Base-by-base conservation (phyloP, 306 rosid genomes). In the Hippophae gyantsensis region DNA sequence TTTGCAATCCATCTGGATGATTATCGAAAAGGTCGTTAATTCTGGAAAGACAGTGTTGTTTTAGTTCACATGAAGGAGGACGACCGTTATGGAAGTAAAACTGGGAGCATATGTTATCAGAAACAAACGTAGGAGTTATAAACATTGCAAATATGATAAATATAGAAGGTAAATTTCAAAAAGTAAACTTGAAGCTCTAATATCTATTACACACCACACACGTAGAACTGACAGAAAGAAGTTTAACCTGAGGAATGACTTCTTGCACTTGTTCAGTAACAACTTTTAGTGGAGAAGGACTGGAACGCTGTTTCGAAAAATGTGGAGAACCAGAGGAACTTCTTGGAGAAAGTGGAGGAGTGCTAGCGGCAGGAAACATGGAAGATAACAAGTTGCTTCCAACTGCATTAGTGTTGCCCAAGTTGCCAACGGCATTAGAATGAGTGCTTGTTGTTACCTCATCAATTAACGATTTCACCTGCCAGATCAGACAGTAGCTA, bases 311-410 rank as follows among this genome's bases (percentile, higher is more conserved):
- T 71, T 83, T 86, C 13, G 59, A 58, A 12, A 74, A 66, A 9
- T 87, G 88, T 12, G 95, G 95, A 26, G 95, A 86, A 55, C 90
- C 82, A 75, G 86, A 73, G 49, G 90, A 81, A 62, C 95, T 86
- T 78, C 88, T 85, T 0, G 95, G 95, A 43, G 95, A 86, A 66
- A 86, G 88, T 43, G 95, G 95, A 4, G 95, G 95, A 40, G 95
- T 67, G 74, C 78, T 83, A 41, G 78, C 95, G 25, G 82, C 78
- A 50, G 82, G 73, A 75, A 86, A 86, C 79, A 81, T 71, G 72
- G 87, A 83, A 10, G 95, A 87, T 57, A 77, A 50, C 0, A 70
- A 62, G 61, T 74, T 75, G 77, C 72, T 69, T 59, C 79, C 74
- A 23, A 74, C 41, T 7, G 79, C 66, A 71, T 77, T 81, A 51